A percentile compares a stretch with the other conserved stretches of the same genome.
Conservation (phyloP, 306 rosid genomes). For the Quercus aquifolioides region DNA sequence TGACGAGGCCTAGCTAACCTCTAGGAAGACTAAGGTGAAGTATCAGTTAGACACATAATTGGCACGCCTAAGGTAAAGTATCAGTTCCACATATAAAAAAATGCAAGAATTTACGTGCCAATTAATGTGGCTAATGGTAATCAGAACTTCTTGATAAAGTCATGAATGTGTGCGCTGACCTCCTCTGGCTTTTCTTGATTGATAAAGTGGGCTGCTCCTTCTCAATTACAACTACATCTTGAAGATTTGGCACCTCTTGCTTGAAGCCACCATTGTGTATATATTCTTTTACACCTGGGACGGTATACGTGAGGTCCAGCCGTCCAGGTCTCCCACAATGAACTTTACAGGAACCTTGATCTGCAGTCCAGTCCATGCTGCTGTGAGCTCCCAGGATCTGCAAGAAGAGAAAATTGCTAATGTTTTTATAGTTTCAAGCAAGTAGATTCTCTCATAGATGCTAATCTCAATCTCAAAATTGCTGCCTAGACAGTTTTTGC, state of each 20-base stretch:
- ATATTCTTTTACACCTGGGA: conserved; percentile 55
- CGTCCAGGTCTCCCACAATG: conserved; percentile 62
- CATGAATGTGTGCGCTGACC: conserved; percentile 42
- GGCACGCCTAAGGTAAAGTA: neutral
- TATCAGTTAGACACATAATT: no score
- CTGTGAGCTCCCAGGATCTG: conserved; percentile 77
- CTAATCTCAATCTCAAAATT: neutral
- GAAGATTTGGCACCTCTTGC: conserved; percentile 51
- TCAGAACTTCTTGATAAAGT: conserved; percentile 62
- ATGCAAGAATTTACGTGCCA: no score
- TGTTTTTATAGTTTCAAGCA: neutral
- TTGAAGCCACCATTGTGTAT: conserved; percentile 53
- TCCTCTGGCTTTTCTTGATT: conserved; percentile 61
- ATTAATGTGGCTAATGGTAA: neutral
- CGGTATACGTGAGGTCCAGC: conserved; percentile 47
- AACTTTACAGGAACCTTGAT: conserved; percentile 64
- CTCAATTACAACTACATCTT: conserved; percentile 54
- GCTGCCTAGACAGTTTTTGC: neutral
- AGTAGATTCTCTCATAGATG: neutral
- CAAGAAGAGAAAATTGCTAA: conserved; percentile 20
- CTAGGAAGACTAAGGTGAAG: neutral
- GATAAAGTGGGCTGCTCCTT: conserved; percentile 55
- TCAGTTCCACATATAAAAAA: neutral
- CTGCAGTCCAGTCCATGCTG: conserved; percentile 59
- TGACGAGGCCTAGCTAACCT: neutral